A percentile compares a stretch with the other conserved stretches of the same genome.
Evolutionary conservation across 345 rosid genomes (phyloP).

Genomic region (Rubroshorea leprosula): DNA sequence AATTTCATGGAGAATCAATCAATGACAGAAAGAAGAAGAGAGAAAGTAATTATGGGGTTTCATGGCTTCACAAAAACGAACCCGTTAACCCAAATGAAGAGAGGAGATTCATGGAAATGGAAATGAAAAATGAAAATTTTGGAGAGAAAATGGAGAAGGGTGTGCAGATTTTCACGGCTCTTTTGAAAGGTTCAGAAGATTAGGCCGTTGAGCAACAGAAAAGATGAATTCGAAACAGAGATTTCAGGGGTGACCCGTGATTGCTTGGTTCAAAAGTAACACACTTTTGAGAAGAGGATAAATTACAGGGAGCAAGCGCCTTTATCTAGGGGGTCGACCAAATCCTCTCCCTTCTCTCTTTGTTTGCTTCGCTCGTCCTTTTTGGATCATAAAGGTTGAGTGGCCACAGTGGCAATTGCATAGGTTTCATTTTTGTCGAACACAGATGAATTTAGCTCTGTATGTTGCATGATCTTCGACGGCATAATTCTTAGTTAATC

Average conservation of each 20-base stretch:
- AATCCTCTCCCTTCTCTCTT: constrained; percentile 12
- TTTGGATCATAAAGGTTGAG: constrained; percentile 24
- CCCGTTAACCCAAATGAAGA: constrained; percentile 3
- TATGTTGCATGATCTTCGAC: too few relatives aligned
- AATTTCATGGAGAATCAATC: constrained; percentile 8
- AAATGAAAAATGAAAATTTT: constrained; percentile 19
- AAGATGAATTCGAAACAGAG: constrained; percentile 58
- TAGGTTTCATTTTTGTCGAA: not conserved
- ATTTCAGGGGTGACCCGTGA: constrained; percentile 88
- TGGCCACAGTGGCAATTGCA: constrained; percentile 21
- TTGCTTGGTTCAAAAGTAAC: constrained; percentile 49
- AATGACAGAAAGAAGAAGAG: constrained; percentile 19
- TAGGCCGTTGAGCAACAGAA: constrained; percentile 39
- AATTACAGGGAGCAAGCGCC: not conserved
- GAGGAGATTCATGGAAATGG: not conserved
- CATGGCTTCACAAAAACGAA: constrained; percentile 24
- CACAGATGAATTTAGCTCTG: not conserved
- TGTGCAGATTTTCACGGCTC: constrained; percentile 25
- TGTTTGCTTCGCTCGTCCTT: not conserved
- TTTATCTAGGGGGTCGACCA: constrained; percentile 14
- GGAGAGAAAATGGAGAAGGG: constrained; percentile 19
- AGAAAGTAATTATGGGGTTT: constrained; percentile 25
- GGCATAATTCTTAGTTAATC: too few relatives aligned
- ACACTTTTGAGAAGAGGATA: constrained; percentile 8
- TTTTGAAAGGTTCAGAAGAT: constrained; percentile 30